A percentile compares a stretch with the other conserved stretches of the same genome.
phyloP scores from a whole-genome alignment of 345 rosid genomes.

The Excoecaria cochinchinensis region DNA sequence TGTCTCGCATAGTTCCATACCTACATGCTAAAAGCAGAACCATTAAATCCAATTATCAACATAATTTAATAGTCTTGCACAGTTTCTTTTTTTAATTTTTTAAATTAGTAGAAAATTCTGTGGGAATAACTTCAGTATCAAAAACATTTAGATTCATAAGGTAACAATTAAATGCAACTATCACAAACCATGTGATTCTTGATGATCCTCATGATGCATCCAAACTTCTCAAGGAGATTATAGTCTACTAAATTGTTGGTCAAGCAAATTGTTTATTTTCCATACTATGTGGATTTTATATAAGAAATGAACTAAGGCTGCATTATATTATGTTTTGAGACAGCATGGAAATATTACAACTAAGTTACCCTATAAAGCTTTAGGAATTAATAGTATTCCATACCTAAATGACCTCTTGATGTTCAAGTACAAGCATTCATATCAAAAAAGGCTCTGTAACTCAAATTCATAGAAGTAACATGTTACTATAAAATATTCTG shows the following conservation, averaged over 20 bases:
- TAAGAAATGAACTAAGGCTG: not conserved
- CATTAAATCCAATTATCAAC: constrained; percentile 35
- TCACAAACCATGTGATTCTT: not conserved
- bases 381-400: not conserved
- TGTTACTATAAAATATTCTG: not conserved
- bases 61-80: not conserved
- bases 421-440: not conserved
- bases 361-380: not conserved
- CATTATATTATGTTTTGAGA: not conserved
- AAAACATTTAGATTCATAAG: not conserved
- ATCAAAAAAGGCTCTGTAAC: not conserved
- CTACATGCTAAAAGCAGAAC: constrained; percentile 63
- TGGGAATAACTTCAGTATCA: not conserved
- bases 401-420: not conserved
- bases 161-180: not conserved
- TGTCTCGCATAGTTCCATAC: constrained; percentile 97
- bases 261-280: not conserved
- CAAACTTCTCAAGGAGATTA: not conserved
- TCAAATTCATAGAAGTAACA: not conserved
- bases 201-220: not conserved
- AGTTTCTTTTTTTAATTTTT: not conserved
- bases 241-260: not conserved
- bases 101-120: not conserved
- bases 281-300: not conserved
- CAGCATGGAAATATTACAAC: not conserved